A percentile compares a stretch with the other conserved stretches of the same genome.
Evolutionary conservation across 2,329 filamentous ascomycete species (phyloP).

Genomic region (Pseudogymnoascus sp.): DNA sequence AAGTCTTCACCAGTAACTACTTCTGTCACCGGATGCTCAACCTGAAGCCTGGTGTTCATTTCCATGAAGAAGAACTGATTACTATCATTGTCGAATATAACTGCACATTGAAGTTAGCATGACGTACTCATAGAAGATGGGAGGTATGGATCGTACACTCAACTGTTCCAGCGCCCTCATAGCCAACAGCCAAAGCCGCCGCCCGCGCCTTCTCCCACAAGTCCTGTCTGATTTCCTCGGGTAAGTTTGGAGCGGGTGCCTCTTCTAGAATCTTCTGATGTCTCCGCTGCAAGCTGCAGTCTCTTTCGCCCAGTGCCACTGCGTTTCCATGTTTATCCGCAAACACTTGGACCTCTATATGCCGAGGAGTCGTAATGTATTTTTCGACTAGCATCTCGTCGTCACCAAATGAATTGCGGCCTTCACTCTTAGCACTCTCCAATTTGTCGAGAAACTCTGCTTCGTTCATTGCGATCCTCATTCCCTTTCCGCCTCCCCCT

Average conservation of each 20-base stretch:
- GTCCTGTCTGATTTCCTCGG: conserved; percentile 49
- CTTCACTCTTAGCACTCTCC: conserved; percentile 65
- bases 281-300: conserved; percentile 78
- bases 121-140: background rate
- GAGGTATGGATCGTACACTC: conserved; percentile 61
- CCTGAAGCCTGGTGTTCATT: conserved; percentile 83
- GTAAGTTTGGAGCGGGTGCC: conserved; percentile 66
- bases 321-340: conserved; percentile 73
- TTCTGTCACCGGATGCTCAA: conserved; percentile 91
- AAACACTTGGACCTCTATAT: conserved; percentile 88
- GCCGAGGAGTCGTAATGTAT: conserved; percentile 69
- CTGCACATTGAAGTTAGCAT: conserved; percentile 46
- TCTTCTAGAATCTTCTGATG: conserved; percentile 92
- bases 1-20: conserved; percentile 70
- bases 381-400: conserved; percentile 78
- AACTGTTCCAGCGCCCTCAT: conserved; percentile 82
- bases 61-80: conserved; percentile 78
- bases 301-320: conserved; percentile 77
- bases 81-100: conserved; percentile 76
- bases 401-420: conserved; percentile 72
- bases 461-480: conserved; percentile 63
- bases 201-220: conserved; percentile 60
- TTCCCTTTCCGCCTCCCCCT: conserved; percentile 77
- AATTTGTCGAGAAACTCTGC: conserved; percentile 65
- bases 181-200: conserved; percentile 67